These are phyloP conservation scores for Orbilia quercus DNA, from an alignment of 2,329 filamentous ascomycete species.

Conservation along the genomic window DNA sequence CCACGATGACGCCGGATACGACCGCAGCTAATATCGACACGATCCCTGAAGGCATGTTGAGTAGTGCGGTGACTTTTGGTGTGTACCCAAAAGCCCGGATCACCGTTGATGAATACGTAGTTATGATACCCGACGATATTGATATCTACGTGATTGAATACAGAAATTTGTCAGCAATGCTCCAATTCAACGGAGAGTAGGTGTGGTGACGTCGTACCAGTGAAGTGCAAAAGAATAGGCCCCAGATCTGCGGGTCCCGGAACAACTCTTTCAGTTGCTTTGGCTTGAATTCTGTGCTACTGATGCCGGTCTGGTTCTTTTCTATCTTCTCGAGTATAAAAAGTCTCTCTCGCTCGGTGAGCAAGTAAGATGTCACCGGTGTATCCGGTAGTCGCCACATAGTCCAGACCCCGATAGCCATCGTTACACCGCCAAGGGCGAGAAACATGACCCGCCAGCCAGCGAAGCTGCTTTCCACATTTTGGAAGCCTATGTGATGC, in stretches of 20 bases:
- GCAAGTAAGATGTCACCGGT: conserved; percentile 65
- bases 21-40: conserved; percentile 69
- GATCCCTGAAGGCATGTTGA: conserved; percentile 69
- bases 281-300: conserved; percentile 68
- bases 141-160: conserved; percentile 62
- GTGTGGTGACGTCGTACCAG: conserved; percentile 63
- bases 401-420: conserved; percentile 64
- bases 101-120: conserved; percentile 69
- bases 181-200: conserved; percentile 28
- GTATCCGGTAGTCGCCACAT: conserved; percentile 67
- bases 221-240: conserved; percentile 67
- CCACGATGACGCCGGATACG: conserved; percentile 62
- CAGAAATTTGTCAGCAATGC: conserved; percentile 23
- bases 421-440: conserved; percentile 66
- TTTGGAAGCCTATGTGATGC: conserved; percentile 65
- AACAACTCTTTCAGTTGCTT: conserved; percentile 69
- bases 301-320: conserved; percentile 71
- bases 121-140: conserved; percentile 69
- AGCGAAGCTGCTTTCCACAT: conserved; percentile 63
- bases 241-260: conserved; percentile 68
- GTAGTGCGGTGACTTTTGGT: conserved; percentile 66
- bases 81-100: conserved; percentile 67
- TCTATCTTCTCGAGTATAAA: conserved; percentile 69
- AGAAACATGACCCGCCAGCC: conserved; percentile 69
- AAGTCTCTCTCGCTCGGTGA: conserved; percentile 64